phyloP scores from a whole-genome alignment of 768 basidiomycete species.

The Collybia mongolica region DNA sequence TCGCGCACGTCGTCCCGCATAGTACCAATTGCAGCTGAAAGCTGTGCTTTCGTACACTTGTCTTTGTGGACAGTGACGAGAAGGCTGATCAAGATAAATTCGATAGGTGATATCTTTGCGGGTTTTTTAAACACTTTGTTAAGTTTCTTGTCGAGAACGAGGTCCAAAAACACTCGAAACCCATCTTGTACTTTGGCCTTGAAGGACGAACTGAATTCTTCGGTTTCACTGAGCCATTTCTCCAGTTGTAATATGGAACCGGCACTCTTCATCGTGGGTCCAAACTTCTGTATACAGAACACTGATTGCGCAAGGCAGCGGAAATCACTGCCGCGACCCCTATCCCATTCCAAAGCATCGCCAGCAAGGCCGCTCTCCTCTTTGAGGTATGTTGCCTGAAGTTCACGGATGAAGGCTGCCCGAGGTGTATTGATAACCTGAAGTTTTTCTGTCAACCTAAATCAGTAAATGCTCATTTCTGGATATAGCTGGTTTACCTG shows the following conservation, averaged over 20 bases:
- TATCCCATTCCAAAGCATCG: slow-evolving; percentile 46
- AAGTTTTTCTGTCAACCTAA: slow-evolving; percentile 50
- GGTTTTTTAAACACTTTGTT: slow-evolving; percentile 34
- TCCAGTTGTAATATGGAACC: slow-evolving; percentile 43
- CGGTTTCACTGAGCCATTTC: slow-evolving; percentile 45
- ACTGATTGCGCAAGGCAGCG: slow-evolving; percentile 56
- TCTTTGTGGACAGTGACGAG: slow-evolving; percentile 51
- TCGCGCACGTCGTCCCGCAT: slow-evolving; percentile 55
- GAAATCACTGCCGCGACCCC: slow-evolving; percentile 50
- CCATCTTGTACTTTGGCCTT: slow-evolving; percentile 33
- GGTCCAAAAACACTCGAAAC: slow-evolving; percentile 43
- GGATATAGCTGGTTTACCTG: slow-evolving; percentile 33
- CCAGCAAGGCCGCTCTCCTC: slow-evolving; percentile 32
- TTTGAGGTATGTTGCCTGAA: slow-evolving; percentile 45
- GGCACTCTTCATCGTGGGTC: slow-evolving; percentile 16
- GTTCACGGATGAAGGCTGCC: slow-evolving; percentile 51
- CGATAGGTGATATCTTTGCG: slow-evolving; percentile 65
- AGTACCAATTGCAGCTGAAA: slow-evolving; percentile 42
- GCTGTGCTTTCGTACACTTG: slow-evolving; percentile 29
- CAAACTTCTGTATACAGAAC: slow-evolving; percentile 44
- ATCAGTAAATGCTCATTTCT: no score
- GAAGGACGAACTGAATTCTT: slow-evolving; percentile 27
- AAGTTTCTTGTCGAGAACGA: slow-evolving; percentile 37
- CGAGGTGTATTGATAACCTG: slow-evolving; percentile 61
- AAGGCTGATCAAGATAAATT: slow-evolving; percentile 58